phyloP scores from a whole-genome alignment of 805 yeast genomes.

The Saturnispora hagleri region DNA sequence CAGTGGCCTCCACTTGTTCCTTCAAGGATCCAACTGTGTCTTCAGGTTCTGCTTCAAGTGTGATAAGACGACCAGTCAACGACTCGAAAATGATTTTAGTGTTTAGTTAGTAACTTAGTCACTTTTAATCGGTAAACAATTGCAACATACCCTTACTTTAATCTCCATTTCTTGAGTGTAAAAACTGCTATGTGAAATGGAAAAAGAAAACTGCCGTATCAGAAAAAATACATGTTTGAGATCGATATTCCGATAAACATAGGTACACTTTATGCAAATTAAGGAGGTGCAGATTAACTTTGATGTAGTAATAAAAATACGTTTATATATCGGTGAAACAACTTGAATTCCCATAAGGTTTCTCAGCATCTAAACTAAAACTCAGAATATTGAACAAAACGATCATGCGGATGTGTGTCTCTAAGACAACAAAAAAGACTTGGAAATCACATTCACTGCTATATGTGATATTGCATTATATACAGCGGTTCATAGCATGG shows the following conservation, averaged over 20 bases:
- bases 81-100: neutral
- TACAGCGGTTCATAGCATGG: too few species aligned
- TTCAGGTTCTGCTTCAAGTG: conserved; percentile 61
- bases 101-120: neutral
- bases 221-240: neutral
- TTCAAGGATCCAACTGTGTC: conserved; percentile 65
- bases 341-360: too few species aligned
- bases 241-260: too few species aligned
- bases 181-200: neutral
- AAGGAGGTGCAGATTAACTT: neutral
- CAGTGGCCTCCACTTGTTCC: conserved; percentile 90
- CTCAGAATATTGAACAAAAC: too few species aligned
- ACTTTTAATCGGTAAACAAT: too few species aligned
- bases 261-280: neutral
- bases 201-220: neutral
- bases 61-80: conserved; percentile 71
- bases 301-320: neutral
- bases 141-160: conserved; percentile 25
- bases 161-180: conserved; percentile 9
- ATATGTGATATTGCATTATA: too few species aligned
- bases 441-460: too few species aligned
- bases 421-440: too few species aligned
- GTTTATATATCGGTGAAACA: too few species aligned
- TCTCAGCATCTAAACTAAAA: too few species aligned
- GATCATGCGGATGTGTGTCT: too few species aligned